Conservation (phyloP, 768 basidiomycete genomes). For the Boletus bicolor region DNA sequence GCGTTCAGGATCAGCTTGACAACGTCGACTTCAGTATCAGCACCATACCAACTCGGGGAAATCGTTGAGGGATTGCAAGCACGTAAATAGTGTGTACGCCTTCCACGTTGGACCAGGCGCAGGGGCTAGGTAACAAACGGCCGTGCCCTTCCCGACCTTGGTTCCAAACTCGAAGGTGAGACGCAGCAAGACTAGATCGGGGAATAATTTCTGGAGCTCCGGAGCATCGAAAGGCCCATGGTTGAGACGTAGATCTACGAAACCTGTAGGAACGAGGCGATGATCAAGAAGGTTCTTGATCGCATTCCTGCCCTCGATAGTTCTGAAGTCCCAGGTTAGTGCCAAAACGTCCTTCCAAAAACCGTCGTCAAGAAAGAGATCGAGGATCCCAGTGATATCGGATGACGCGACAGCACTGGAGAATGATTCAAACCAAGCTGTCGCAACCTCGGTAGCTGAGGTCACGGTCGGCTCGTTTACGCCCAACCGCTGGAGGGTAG, state of each 20-base stretch:
- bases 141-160: conserved; percentile 47
- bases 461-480: conserved; percentile 19
- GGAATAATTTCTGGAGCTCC: conserved; percentile 40
- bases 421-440: conserved; percentile 25
- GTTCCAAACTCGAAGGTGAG: conserved; percentile 54
- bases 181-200: conserved; percentile 58
- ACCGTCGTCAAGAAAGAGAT: conserved; percentile 30
- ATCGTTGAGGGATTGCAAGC: conserved; percentile 55
- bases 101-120: conserved; percentile 47
- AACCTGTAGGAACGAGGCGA: conserved; percentile 32
- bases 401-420: conserved; percentile 20
- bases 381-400: conserved; percentile 15
- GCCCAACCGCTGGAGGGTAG: conserved; percentile 28
- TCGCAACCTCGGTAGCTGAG: conserved; percentile 23
- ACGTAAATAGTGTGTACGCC: conserved; percentile 57
- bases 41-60: conserved; percentile 45
- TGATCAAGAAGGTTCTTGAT: conserved; percentile 40
- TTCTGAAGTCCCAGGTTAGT: conserved; percentile 56
- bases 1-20: neutral
- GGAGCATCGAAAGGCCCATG: conserved; percentile 25
- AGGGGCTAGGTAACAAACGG: conserved; percentile 53
- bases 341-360: conserved; percentile 54
- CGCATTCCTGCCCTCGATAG: conserved; percentile 38
- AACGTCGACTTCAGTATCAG: neutral
- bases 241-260: conserved; percentile 18